phyloP scores from a whole-genome alignment of 495 filamentous ascomycete genomes.

The Chlorociboria aeruginascens region DNA sequence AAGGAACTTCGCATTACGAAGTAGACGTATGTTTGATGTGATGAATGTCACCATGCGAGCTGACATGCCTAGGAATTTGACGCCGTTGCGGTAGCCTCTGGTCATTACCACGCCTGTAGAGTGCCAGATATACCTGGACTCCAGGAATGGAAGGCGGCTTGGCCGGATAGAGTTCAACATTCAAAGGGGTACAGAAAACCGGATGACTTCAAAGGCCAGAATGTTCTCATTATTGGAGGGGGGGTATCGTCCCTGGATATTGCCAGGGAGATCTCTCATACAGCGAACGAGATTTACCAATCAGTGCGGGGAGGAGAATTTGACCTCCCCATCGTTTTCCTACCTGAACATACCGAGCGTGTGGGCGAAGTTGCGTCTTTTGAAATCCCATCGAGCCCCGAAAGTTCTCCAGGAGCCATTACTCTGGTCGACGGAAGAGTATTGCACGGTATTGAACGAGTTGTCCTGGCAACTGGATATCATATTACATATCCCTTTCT shows the following conservation, averaged over 20 bases:
- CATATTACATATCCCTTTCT: conserved; percentile 42
- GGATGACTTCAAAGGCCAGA: conserved; percentile 35
- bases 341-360: conserved; percentile 37
- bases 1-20: conserved; percentile 15
- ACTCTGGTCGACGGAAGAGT: conserved; percentile 37
- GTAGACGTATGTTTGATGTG: conserved; percentile 1
- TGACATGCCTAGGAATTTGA: conserved; percentile 39
- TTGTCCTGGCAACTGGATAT: conserved; percentile 47
- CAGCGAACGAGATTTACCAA: conserved; percentile 29
- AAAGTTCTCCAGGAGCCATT: conserved; percentile 23
- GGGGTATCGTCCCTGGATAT: conserved; percentile 76
- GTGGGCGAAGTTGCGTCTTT: conserved; percentile 35
- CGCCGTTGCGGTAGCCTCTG: conserved; percentile 72
- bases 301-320: conserved; percentile 32
- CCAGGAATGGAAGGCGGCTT: conserved; percentile 39
- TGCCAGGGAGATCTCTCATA: conserved; percentile 26
- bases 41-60: conserved; percentile 3
- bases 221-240: conserved; percentile 58
- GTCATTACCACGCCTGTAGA: conserved; percentile 64
- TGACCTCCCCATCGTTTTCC: conserved; percentile 32
- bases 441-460: conserved; percentile 36
- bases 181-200: conserved; percentile 66
- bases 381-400: conserved; percentile 28
- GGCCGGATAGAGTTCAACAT: conserved; percentile 59
- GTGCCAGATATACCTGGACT: conserved; percentile 54